A percentile compares a stretch with the other conserved stretches of the same genome.
These are phyloP conservation scores for Daldinia caldariorum DNA, from an alignment of 495 filamentous ascomycete species.

Conservation along the genomic window DNA sequence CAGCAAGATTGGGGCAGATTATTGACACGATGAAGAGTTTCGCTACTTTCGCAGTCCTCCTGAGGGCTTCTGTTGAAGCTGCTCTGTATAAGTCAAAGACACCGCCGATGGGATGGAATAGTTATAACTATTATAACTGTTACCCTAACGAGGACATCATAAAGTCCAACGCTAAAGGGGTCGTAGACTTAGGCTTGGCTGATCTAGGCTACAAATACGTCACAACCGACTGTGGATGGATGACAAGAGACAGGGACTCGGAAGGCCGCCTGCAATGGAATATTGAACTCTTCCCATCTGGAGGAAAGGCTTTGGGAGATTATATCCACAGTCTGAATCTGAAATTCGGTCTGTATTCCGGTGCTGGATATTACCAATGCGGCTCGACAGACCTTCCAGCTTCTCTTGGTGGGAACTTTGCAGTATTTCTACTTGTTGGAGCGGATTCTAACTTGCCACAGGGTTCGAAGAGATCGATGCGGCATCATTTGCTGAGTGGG, in stretches of 20 bases:
- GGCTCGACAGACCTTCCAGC: slow-evolving; percentile 44
- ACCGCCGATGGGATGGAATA: slow-evolving; percentile 60
- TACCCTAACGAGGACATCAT: slow-evolving; percentile 59
- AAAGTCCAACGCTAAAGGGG: slow-evolving; percentile 62
- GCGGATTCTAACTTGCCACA: slow-evolving; percentile 26
- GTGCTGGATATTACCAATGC: slow-evolving; percentile 57
- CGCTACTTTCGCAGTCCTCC: slow-evolving; percentile 11
- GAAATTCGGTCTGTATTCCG: slow-evolving; percentile 66
- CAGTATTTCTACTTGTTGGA: neutral
- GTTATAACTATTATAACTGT: slow-evolving; percentile 66
- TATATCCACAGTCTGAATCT: slow-evolving; percentile 61
- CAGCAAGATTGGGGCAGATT: neutral
- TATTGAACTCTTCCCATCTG: slow-evolving; percentile 59
- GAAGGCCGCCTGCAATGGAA: slow-evolving; percentile 65
- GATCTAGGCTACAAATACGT: slow-evolving; percentile 63
- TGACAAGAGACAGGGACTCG: slow-evolving; percentile 52
- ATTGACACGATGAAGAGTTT: slow-evolving; percentile 24
- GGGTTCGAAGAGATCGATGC: slow-evolving; percentile 63
- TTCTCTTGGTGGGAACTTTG: slow-evolving; percentile 35
- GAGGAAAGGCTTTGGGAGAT: slow-evolving; percentile 59
- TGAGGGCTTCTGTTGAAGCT: slow-evolving; percentile 32
- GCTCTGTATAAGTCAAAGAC: slow-evolving; percentile 32
- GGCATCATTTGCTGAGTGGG: slow-evolving; percentile 58
- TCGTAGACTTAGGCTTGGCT: slow-evolving; percentile 62
- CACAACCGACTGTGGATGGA: slow-evolving; percentile 69